A percentile compares a stretch with the other conserved stretches of the same genome.
Conservation (phyloP, 108 stramenopile species). For the Skeletonema grethae region DNA sequence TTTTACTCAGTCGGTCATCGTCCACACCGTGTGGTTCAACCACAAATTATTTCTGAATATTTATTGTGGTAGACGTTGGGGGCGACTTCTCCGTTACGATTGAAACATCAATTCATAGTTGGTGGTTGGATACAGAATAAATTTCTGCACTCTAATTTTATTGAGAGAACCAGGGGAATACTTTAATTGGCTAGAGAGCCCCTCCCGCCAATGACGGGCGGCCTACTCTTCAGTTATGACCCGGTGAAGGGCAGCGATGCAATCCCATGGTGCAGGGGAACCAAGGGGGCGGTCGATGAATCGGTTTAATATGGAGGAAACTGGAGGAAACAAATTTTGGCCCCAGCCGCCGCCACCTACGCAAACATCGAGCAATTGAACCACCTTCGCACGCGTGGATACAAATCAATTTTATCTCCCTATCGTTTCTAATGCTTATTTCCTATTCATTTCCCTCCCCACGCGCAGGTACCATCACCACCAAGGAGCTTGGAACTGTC, state of each 20-base stretch:
- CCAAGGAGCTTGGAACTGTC: constrained; percentile 99
- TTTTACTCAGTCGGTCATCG: neutral
- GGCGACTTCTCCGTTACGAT: neutral
- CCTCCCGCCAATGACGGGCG: neutral
- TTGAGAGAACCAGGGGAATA: neutral
- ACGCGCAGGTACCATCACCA: constrained; percentile 98
- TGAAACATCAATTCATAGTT: neutral
- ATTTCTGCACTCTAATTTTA: neutral
- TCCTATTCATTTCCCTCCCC: neutral
- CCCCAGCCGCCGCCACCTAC: neutral
- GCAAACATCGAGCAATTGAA: neutral
- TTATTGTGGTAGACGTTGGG: neutral
- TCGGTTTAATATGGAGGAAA: neutral
- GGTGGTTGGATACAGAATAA: too few species aligned
- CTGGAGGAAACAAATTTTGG: neutral
- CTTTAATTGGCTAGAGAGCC: neutral
- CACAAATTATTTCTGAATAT: neutral
- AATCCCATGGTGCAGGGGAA: neutral
- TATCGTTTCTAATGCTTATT: neutral
- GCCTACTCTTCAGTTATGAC: neutral
- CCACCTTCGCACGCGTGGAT: neutral
- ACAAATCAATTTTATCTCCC: neutral
- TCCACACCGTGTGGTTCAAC: neutral
- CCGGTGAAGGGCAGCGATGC: neutral
- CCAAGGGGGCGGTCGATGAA: neutral